Evolutionary conservation across 2,329 filamentous ascomycete species (phyloP).

Genomic region (Thielaviopsis ethacetica): DNA sequence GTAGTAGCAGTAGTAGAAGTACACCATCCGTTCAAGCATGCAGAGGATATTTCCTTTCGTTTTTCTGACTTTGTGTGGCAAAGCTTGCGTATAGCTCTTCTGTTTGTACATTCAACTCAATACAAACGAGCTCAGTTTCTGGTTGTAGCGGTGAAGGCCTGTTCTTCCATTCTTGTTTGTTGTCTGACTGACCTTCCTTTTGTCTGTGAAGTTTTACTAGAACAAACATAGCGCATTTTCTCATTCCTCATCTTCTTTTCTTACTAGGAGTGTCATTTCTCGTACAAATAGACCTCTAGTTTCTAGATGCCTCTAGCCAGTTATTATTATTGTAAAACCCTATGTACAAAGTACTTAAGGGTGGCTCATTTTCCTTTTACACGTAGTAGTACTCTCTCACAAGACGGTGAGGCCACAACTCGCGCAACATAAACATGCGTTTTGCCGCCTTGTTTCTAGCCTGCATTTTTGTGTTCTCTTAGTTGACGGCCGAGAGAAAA

Average conservation of each 20-base stretch:
- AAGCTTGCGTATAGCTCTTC: neutral
- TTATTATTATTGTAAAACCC: neutral
- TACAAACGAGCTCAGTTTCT: neutral
- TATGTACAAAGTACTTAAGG: neutral
- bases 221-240: neutral
- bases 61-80: too few relatives aligned
- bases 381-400: neutral
- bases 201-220: neutral
- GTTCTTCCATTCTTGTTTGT: neutral
- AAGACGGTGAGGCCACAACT: neutral
- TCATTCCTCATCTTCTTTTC: neutral
- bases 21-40: too few relatives aligned
- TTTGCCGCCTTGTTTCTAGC: neutral
- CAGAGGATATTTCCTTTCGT: too few relatives aligned
- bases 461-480: neutral
- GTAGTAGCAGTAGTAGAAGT: too few relatives aligned
- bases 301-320: neutral
- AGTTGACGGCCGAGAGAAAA: neutral
- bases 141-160: neutral
- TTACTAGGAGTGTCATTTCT: too few relatives aligned
- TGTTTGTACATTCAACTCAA: neutral
- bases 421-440: neutral
- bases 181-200: neutral
- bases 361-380: too few relatives aligned
- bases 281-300: neutral